Base-by-base conservation (phyloP, 2,329 filamentous ascomycete species). In the Fusarium praegraminearum region DNA sequence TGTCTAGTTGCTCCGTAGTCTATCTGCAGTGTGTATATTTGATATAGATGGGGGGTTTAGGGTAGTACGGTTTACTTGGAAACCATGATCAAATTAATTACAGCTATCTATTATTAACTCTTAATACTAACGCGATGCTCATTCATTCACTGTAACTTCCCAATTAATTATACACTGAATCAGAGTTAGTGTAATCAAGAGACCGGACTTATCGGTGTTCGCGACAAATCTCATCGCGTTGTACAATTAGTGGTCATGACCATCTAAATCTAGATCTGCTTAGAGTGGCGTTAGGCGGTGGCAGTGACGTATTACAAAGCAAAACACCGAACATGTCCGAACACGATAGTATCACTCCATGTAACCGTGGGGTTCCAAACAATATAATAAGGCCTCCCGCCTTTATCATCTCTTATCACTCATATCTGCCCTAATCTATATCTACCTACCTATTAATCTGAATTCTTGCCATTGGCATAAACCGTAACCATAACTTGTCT, bases 251-350 rank as follows among this genome's bases (percentile, higher is more conserved):
- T 58, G 51, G 50, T 63, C 33, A 20, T 30, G 36, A 45, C 38
- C 38, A 47, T 18, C 33, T 26, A 41, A 10, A 13, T 49, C 22
- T n/a, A 40, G 20, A 7, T 40, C 32, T 28, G 7, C 32, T 22
- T 40, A 35, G 20, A 18, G 62, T 65, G 62, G 63, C 49, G 41
- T 57, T 30, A 74, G 68, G 70, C 72, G 71, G 71, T 73, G 65
- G 46, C 63, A 68, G 69, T 77, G 77, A 77, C 76, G 79, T 77
- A 82, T 82, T 81, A 82, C 80, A 80, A 82, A 82, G 80, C 80
- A 79, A 13, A 20, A 65, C 70, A 63, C 77, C 65, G 77, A 77
- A 77, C 49, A 60, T 71, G 47, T 35, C 75, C 65, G 62, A 75
- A 74, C 51, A 49, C 61, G 56, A 71, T 65, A 53, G 68, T 51